phyloP scores from a whole-genome alignment of 2,329 filamentous ascomycete species.

The Aspergillus pseudoterreus region DNA sequence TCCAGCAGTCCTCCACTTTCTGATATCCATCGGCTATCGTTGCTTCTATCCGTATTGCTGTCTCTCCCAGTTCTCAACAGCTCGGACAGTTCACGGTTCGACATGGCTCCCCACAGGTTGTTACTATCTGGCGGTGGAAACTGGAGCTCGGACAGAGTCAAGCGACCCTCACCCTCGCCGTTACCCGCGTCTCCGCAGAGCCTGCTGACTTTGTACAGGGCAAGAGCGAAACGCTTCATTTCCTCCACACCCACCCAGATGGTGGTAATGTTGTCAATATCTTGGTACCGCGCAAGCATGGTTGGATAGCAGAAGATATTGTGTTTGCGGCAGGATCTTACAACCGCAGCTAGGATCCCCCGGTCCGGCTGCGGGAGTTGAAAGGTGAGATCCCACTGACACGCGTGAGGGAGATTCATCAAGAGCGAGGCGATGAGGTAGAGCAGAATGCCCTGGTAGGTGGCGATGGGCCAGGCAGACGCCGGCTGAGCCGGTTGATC shows the following conservation, averaged over 20 bases:
- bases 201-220: conserved; percentile 19
- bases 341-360: conserved; percentile 17
- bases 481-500: neutral
- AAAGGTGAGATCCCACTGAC: conserved; percentile 3
- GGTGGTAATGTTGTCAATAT: conserved; percentile 13
- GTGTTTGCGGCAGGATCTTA: conserved; percentile 15
- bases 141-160: conserved; percentile 15
- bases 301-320: conserved; percentile 23
- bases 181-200: neutral
- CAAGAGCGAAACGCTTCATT: conserved; percentile 20
- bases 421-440: conserved; percentile 25
- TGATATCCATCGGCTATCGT: neutral
- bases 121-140: conserved; percentile 14
- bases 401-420: neutral
- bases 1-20: neutral
- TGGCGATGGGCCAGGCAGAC: conserved; percentile 24
- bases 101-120: conserved; percentile 8
- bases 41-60: neutral
- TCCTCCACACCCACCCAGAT: conserved; percentile 23
- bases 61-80: neutral
- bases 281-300: conserved; percentile 16
- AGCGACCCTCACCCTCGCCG: neutral
- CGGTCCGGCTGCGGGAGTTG: conserved; percentile 5
- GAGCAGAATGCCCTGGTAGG: conserved; percentile 25
- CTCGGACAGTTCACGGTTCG: conserved; percentile 4